These are phyloP conservation scores for Oidium heveae DNA, from an alignment of 2,329 filamentous ascomycete species.

Conservation along the genomic window DNA sequence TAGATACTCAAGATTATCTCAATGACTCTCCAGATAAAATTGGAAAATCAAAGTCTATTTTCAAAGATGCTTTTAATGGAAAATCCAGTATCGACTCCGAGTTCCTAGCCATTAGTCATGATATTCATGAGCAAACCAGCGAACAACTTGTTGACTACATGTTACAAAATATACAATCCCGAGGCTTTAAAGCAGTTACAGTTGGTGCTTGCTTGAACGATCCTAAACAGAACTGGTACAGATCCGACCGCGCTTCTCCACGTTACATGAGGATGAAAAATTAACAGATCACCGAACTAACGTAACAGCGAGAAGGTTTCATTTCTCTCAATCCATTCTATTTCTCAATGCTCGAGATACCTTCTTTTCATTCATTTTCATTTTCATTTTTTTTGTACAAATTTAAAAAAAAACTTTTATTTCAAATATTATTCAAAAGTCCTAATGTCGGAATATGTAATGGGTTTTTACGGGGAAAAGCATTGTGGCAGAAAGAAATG, in stretches of 20 bases:
- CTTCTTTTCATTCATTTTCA: too few species aligned
- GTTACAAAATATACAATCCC: conserved; percentile 10
- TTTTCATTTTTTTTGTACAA: too few species aligned
- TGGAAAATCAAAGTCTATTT: conserved; percentile 19
- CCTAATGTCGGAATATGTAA: too few species aligned
- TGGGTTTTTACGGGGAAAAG: too few species aligned
- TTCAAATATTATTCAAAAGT: too few species aligned
- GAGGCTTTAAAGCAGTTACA: conserved; percentile 17
- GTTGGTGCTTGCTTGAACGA: conserved; percentile 22
- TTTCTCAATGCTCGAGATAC: too few species aligned
- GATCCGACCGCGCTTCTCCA: conserved; percentile 1
- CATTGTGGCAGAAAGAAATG: too few species aligned
- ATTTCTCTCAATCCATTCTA: too few species aligned
- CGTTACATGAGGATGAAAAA: too few species aligned
- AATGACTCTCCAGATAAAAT: conserved; percentile 19
- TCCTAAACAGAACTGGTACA: conserved; percentile 19
- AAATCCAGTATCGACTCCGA: conserved; percentile 6
- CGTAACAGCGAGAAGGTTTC: too few species aligned
- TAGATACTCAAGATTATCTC: conserved; percentile 26
- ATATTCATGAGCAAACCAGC: conserved; percentile 15
- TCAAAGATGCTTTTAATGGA: conserved; percentile 4
- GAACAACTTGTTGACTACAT: conserved; percentile 14
- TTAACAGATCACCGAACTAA: too few species aligned
- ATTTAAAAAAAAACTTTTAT: too few species aligned
- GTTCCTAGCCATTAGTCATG: conserved; percentile 24